Evolutionary conservation across 441 rosid species (phyloP).

Genomic region (Eruca vesicaria): DNA sequence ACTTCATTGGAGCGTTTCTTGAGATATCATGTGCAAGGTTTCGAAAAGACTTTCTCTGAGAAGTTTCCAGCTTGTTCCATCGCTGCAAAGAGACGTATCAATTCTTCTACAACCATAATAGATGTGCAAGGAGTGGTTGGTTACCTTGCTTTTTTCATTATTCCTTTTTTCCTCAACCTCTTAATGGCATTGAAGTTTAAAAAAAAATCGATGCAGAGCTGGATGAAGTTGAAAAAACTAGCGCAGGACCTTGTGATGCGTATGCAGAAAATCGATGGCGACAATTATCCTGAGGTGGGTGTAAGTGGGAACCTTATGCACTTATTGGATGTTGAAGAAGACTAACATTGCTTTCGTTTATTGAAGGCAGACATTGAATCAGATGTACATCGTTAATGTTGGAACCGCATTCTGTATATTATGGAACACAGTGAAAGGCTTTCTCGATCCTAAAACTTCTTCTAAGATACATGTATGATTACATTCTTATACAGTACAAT

Average conservation of each 20-base stretch:
- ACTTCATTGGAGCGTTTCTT: conserved; percentile 85
- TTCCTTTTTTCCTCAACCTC: not conserved
- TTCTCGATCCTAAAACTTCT: conserved; percentile 92
- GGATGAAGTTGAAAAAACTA: conserved; percentile 77
- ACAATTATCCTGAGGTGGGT: conserved; percentile 96
- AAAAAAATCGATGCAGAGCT: conserved; percentile 50
- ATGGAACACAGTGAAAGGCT: conserved; percentile 84
- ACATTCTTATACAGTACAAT: not conserved
- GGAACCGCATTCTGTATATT: conserved; percentile 80
- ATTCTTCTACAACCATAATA: conserved; percentile 69
- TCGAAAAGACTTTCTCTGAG: conserved; percentile 80
- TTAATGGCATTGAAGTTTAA: not conserved
- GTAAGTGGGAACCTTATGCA: conserved; percentile 1
- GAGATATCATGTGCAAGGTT: conserved; percentile 86
- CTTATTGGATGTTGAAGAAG: conserved; percentile 13
- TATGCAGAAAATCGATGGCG: conserved; percentile 93
- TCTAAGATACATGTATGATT: conserved; percentile 75
- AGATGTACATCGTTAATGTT: conserved; percentile 91
- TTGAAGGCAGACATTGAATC: conserved; percentile 78
- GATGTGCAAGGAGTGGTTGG: conserved; percentile 89
- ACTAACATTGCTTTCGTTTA: conserved; percentile 32
- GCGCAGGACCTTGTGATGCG: conserved; percentile 90
- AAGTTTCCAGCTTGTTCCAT: conserved; percentile 93
- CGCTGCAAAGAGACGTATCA: conserved; percentile 79
- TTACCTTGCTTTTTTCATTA: conserved; percentile 3